Percentiles rank a stretch among this genome's conserved stretches.
Evolutionary conservation across 2,329 filamentous ascomycete genomes (phyloP).

Genomic region (Ophiostoma ulmi): DNA sequence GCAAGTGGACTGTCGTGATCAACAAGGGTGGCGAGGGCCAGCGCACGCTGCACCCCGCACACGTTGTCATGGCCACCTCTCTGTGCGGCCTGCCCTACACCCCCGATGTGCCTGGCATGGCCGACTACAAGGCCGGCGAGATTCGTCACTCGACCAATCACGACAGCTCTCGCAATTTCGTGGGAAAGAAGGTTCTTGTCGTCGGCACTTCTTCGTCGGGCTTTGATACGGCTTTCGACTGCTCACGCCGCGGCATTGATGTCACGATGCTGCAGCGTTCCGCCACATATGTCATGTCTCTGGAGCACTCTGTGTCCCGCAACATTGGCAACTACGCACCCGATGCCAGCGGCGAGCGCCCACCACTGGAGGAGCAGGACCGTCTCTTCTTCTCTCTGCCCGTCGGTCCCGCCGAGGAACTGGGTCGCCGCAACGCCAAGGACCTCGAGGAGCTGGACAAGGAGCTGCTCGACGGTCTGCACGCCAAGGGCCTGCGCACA

Average conservation of each 20-base stretch:
- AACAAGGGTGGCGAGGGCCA: slow-evolving; percentile 28
- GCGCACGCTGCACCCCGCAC: slow-evolving; percentile 20
- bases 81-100: slow-evolving; percentile 19
- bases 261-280: slow-evolving; percentile 79
- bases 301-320: slow-evolving; percentile 33
- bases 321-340: slow-evolving; percentile 12
- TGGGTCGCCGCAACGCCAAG: slow-evolving; percentile 19
- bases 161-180: slow-evolving; percentile 13
- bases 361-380: background rate
- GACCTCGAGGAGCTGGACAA: slow-evolving; percentile 17
- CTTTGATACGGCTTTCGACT: slow-evolving; percentile 65
- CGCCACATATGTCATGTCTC: slow-evolving; percentile 60
- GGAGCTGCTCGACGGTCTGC: slow-evolving; percentile 16
- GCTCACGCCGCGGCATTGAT: slow-evolving; percentile 58
- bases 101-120: slow-evolving; percentile 19
- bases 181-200: slow-evolving; percentile 61
- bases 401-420: slow-evolving; percentile 21
- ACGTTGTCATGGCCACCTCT: slow-evolving; percentile 23
- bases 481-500: slow-evolving; percentile 18
- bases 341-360: background rate
- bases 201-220: slow-evolving; percentile 78
- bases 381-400: slow-evolving; percentile 4
- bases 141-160: slow-evolving; percentile 20
- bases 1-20: slow-evolving; percentile 50
- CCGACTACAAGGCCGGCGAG: slow-evolving; percentile 8